Conservation (phyloP, 805 yeast species). For the Lachancea dasiensis region DNA sequence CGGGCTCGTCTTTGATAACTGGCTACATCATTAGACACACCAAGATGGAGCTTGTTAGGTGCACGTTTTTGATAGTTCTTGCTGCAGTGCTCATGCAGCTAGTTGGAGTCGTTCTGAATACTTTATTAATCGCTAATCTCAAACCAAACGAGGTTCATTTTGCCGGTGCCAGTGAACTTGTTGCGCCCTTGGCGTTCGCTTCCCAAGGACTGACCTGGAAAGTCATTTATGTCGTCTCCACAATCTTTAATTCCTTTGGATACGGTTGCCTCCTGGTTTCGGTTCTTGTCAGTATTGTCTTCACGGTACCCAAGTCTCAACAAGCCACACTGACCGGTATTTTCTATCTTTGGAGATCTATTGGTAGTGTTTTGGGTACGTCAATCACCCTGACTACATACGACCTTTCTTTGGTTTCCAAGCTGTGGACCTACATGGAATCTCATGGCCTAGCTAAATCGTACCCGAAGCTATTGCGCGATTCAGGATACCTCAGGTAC, state of each 20-base stretch:
- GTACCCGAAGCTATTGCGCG: slow-evolving; percentile 21
- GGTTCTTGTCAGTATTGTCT: slow-evolving; percentile 50
- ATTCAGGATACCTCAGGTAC: slow-evolving; percentile 27
- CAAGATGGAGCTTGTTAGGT: slow-evolving; percentile 24
- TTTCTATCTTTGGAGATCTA: slow-evolving; percentile 44
- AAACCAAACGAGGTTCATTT: slow-evolving; percentile 15
- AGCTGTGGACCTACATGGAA: slow-evolving; percentile 32
- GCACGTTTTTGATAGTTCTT: slow-evolving; percentile 25
- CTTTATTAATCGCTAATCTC: slow-evolving; percentile 15
- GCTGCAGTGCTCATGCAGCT: slow-evolving; percentile 22
- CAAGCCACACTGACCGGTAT: slow-evolving; percentile 47
- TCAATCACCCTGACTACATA: slow-evolving; percentile 38
- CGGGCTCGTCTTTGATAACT: slow-evolving; percentile 49
- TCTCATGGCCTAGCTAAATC: slow-evolving; percentile 18
- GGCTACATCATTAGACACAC: slow-evolving; percentile 41
- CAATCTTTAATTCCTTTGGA: slow-evolving; percentile 41
- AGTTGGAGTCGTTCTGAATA: slow-evolving; percentile 17
- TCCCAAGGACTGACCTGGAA: slow-evolving; percentile 27
- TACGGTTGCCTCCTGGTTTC: slow-evolving; percentile 50
- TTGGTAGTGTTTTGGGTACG: slow-evolving; percentile 43
- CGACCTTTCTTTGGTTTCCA: slow-evolving; percentile 29
- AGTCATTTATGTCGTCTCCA: slow-evolving; percentile 23
- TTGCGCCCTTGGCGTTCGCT: slow-evolving; percentile 7
- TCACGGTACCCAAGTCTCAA: slow-evolving; percentile 38
- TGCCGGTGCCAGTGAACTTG: background rate